These are phyloP conservation scores for Fusarium tjaetaba DNA, from an alignment of 2,329 filamentous ascomycete species.

Conservation along the genomic window DNA sequence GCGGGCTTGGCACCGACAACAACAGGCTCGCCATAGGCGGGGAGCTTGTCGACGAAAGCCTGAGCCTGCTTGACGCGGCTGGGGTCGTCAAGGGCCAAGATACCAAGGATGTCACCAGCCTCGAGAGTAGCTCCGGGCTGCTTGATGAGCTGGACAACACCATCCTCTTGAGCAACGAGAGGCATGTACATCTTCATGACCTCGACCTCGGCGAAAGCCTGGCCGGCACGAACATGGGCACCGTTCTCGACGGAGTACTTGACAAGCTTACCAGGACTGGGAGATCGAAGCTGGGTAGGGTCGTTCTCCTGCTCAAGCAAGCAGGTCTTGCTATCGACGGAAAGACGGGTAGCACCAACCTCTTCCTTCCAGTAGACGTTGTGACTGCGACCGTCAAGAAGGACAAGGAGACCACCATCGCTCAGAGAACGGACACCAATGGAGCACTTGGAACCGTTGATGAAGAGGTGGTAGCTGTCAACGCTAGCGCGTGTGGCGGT, in stretches of 20 bases:
- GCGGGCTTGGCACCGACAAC: slow-evolving; percentile 91
- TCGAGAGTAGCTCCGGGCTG: slow-evolving; percentile 98
- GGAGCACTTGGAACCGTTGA: slow-evolving; percentile 96
- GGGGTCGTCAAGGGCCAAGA: slow-evolving; percentile 93
- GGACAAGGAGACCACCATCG: slow-evolving; percentile 90
- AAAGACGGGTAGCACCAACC: slow-evolving; percentile 92
- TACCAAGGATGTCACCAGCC: slow-evolving; percentile 98
- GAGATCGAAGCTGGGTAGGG: slow-evolving; percentile 93
- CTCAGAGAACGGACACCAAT: slow-evolving; percentile 92
- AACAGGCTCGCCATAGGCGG: slow-evolving; percentile 85
- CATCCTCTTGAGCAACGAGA: slow-evolving; percentile 91
- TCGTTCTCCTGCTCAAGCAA: slow-evolving; percentile 98
- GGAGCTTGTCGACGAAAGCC: slow-evolving; percentile 90
- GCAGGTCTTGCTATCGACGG: slow-evolving; percentile 98
- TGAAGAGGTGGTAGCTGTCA: slow-evolving; percentile 97
- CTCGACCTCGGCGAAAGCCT: slow-evolving; percentile 96
- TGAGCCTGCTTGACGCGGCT: slow-evolving; percentile 96
- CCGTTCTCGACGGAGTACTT: slow-evolving; percentile 98
- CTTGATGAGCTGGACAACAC: slow-evolving; percentile 98
- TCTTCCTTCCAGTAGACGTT: slow-evolving; percentile 99
- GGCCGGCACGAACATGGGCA: slow-evolving; percentile 88
- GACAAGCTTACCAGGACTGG: slow-evolving; percentile 96
- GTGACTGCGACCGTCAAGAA: slow-evolving; percentile 92
- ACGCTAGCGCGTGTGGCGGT: slow-evolving; percentile 91
- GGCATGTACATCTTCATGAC: slow-evolving; percentile 99